A percentile compares a stretch with the other conserved stretches of the same genome.
Conservation (phyloP, 2,329 filamentous ascomycete species). For the Fonsecaea erecta region DNA sequence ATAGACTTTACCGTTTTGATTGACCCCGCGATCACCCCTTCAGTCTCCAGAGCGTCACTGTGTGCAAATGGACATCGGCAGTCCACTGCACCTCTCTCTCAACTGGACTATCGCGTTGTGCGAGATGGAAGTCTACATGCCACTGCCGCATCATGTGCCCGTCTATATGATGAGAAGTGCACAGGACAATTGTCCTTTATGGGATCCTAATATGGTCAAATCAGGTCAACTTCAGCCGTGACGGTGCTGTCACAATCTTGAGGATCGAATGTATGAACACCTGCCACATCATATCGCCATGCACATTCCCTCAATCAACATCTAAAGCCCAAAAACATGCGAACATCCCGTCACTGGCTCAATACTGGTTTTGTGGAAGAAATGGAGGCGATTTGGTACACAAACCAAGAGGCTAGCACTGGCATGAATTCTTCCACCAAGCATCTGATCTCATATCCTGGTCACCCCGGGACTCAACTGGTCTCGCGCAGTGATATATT, state of each 20-base stretch:
- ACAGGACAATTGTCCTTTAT: not conserved
- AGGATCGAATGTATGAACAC: not conserved
- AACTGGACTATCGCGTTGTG: not conserved
- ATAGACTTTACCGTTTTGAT: too few species aligned
- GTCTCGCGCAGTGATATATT: not conserved
- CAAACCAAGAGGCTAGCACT: not conserved
- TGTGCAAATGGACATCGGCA: too few species aligned
- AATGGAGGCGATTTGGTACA: not conserved
- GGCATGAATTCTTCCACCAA: not conserved
- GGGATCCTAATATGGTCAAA: not conserved
- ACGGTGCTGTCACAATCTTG: not conserved
- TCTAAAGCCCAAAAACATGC: not conserved
- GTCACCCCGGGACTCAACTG: not conserved
- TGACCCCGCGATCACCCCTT: too few species aligned
- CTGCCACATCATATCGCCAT: not conserved
- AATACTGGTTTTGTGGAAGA: not conserved
- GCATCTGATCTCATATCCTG: not conserved
- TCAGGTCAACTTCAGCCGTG: too few species aligned
- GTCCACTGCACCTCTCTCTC: not conserved
- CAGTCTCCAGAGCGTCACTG: too few species aligned
- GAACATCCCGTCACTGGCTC: not conserved
- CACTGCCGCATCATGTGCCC: not conserved
- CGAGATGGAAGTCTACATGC: not conserved
- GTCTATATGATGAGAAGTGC: too few species aligned
- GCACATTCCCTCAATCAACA: not conserved